Evolutionary conservation across 1,139 yeast species (phyloP), one percentile per base, ranked within the genome.

Genomic region (Candida sanyaensis): DNA sequence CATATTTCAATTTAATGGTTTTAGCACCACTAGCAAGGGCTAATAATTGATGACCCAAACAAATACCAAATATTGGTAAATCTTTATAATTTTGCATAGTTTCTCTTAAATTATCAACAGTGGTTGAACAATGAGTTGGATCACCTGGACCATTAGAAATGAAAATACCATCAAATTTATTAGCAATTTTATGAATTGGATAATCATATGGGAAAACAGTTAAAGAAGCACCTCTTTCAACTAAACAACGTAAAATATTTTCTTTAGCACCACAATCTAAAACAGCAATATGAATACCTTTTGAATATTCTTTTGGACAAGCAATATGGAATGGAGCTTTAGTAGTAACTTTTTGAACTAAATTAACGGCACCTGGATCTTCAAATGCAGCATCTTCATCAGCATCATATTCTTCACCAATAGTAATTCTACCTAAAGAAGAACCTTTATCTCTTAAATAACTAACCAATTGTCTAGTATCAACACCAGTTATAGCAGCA

Each of bases 71-170:
- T 56, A 93, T 88, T 49, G 99, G 99, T 53, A 95, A 81, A 37
- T 88, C 80, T 53, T 75, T 78, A 50, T 79, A 65, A 36, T 60
- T 54, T 40, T 80, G 79, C 85, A 93, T 85, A 50, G 95, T 82
- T 63, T 81, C 76, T 63, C 78, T 81, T 68, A 93, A 79, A 70
- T 86, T 83, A 58, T 79, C 80, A 42, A 89, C 90, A 12, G 99
- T 93, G 41, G 82, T 65, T 38, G 87, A 69, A 75, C 98, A 92
- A 71, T 89, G 96, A 47, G 96, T 88, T 64, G 99, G 99, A 71
- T 93, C 97, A 62, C 99, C 99, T 43, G 99, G 99, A 45, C 99
- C 99, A 66, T 93, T 93, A 44, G 97, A 89, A 58, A 93, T 84
- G 73, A 93, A 93, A 48, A 93, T 72, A 61, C 98, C 99, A 64